These are phyloP conservation scores for Populus deltoides DNA, from an alignment of 345 rosid genomes.

Conservation along the genomic window DNA sequence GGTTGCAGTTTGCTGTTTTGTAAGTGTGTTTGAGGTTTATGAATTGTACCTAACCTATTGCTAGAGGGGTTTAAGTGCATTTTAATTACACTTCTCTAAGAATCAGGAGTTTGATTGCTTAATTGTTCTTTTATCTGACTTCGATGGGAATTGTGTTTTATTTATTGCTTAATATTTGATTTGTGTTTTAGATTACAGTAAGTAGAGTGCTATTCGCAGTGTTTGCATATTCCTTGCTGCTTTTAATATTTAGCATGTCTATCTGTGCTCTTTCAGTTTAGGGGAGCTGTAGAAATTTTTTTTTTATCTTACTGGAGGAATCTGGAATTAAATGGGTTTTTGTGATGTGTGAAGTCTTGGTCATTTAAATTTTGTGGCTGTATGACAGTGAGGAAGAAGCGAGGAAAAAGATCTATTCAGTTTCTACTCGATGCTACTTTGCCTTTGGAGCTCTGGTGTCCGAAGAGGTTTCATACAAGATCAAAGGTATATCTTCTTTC, in stretches of 20 bases:
- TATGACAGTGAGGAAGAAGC: constrained; percentile 76
- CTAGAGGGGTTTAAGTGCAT: not conserved
- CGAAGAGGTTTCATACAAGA: constrained; percentile 64
- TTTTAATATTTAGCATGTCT: not conserved
- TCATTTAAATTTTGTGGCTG: not conserved
- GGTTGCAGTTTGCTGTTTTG: not conserved
- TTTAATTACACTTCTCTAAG: not conserved
- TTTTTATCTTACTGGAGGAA: too few species aligned
- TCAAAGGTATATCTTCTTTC: constrained; percentile 53
- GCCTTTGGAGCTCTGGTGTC: constrained; percentile 87
- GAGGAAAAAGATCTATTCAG: constrained; percentile 80
- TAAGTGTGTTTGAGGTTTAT: not conserved
- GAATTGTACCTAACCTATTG: not conserved
- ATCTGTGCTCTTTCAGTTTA: not conserved
- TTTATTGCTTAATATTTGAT: not conserved
- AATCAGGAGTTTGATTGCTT: not conserved
- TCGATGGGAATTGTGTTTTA: not conserved
- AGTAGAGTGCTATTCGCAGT: too few species aligned
- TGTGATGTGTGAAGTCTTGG: not conserved
- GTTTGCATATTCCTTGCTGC: not conserved
- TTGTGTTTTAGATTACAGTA: not conserved
- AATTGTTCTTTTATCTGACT: not conserved
- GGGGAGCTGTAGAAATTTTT: not conserved
- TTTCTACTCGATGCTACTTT: constrained; percentile 68
- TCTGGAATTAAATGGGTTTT: not conserved